Evolutionary conservation across 176 grass and related monocot species (phyloP).

Genomic region (Hordeum marinum): DNA sequence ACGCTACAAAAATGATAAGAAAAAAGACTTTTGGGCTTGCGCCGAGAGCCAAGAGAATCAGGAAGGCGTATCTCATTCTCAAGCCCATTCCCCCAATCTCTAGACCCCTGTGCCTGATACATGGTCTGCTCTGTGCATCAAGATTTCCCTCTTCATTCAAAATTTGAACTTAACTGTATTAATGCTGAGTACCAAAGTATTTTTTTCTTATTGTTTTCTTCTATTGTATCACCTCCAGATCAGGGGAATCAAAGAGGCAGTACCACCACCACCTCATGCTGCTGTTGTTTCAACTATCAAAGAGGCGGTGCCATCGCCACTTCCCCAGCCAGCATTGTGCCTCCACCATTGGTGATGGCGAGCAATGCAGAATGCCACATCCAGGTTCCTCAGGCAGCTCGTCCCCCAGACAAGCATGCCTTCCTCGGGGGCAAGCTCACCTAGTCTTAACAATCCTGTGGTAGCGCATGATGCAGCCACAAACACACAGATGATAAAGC

Average conservation of each 20-base stretch:
- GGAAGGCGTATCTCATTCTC: neutral
- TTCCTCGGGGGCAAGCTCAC: conserved; percentile 27
- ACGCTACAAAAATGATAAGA: too few species aligned
- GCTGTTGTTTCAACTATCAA: neutral
- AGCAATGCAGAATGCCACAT: conserved; percentile 10
- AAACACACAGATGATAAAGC: conserved; percentile 25
- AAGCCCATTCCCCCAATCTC: neutral
- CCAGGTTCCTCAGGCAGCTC: conserved; percentile 29
- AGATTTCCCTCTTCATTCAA: neutral
- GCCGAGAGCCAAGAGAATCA: too few species aligned
- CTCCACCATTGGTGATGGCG: conserved; percentile 9
- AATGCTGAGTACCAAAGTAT: neutral
- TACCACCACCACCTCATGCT: neutral
- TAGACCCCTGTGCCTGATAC: neutral
- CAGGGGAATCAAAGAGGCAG: neutral
- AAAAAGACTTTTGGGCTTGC: too few species aligned
- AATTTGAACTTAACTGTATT: neutral
- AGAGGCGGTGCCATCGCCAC: neutral
- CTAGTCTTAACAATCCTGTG: conserved; percentile 9
- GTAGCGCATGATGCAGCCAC: conserved; percentile 33
- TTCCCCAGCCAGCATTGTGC: neutral
- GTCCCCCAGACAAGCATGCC: conserved; percentile 1
- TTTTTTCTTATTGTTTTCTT: neutral
- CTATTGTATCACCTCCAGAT: neutral
- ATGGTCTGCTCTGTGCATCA: neutral